Evolutionary conservation across 2,329 filamentous ascomycete genomes (phyloP).

Genomic region (Fonsecaea erecta): DNA sequence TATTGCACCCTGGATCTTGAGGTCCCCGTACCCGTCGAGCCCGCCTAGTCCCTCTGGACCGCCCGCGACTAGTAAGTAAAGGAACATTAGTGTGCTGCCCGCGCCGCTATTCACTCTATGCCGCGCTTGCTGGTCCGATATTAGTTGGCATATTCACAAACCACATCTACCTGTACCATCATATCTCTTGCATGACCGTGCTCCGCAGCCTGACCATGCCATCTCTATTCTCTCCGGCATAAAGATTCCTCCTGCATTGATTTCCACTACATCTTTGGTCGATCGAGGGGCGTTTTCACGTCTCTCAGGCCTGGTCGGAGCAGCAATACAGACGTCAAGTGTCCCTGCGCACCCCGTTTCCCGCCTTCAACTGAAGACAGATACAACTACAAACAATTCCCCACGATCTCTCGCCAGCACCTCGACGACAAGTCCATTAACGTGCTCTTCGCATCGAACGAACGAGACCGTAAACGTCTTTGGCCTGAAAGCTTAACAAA

Average conservation of each 20-base stretch:
- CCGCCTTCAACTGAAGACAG: conserved; percentile 3
- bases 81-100: background rate
- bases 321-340: conserved; percentile 9
- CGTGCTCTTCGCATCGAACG: background rate
- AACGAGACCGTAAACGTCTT: background rate
- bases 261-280: background rate
- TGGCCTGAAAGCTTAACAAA: background rate
- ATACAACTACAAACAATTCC: background rate
- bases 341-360: conserved; percentile 4
- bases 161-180: conserved; percentile 9
- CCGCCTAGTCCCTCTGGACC: background rate
- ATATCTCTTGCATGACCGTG: conserved; percentile 10
- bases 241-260: background rate
- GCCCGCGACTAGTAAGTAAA: background rate
- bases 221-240: background rate
- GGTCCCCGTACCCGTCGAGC: background rate
- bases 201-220: conserved; percentile 15
- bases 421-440: background rate
- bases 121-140: conserved; percentile 11
- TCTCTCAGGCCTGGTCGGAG: background rate
- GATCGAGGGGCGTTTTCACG: background rate
- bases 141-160: conserved; percentile 9
- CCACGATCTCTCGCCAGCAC: background rate
- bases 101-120: background rate
- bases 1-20: background rate